phyloP scores from a whole-genome alignment of 352 stramenopile species.

The Phytophthora agathidicida region DNA sequence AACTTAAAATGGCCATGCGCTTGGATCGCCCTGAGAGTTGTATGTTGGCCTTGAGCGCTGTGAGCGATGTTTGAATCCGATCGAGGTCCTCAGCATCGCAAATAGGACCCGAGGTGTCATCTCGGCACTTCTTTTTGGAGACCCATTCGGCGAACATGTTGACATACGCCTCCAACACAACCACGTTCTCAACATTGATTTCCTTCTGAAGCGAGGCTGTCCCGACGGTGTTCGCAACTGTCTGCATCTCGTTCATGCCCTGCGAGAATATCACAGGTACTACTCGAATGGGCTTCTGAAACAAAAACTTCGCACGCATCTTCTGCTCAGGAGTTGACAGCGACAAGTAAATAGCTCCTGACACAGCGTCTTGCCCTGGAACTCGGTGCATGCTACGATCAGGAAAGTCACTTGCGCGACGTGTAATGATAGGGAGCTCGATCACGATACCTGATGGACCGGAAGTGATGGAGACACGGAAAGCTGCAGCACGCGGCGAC shows the following conservation, averaged over 20 bases:
- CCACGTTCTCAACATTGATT: conserved; percentile 82
- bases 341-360: conserved; percentile 70
- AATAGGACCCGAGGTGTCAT: conserved; percentile 18
- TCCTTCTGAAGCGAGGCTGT: conserved; percentile 78
- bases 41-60: conserved; percentile 46
- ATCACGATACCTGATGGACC: conserved; percentile 65
- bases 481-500: conserved; percentile 62
- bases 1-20: conserved; percentile 80
- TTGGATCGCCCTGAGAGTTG: conserved; percentile 65
- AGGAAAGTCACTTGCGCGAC: conserved; percentile 39
- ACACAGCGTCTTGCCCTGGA: conserved; percentile 75
- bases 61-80: conserved; percentile 40
- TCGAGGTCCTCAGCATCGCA: conserved; percentile 38
- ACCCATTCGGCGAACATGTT: conserved; percentile 46
- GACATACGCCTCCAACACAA: conserved; percentile 65
- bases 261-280: conserved; percentile 87
- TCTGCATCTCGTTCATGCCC: conserved; percentile 95
- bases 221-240: conserved; percentile 89
- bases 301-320: conserved; percentile 61
- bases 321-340: conserved; percentile 54
- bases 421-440: conserved; percentile 77
- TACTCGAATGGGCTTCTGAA: conserved; percentile 64
- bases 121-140: conserved; percentile 32
- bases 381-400: conserved; percentile 76
- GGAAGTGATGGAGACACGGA: conserved; percentile 76